Conservation (phyloP, 1,139 yeast genomes). For the Geotrichum bryndzae region DNA sequence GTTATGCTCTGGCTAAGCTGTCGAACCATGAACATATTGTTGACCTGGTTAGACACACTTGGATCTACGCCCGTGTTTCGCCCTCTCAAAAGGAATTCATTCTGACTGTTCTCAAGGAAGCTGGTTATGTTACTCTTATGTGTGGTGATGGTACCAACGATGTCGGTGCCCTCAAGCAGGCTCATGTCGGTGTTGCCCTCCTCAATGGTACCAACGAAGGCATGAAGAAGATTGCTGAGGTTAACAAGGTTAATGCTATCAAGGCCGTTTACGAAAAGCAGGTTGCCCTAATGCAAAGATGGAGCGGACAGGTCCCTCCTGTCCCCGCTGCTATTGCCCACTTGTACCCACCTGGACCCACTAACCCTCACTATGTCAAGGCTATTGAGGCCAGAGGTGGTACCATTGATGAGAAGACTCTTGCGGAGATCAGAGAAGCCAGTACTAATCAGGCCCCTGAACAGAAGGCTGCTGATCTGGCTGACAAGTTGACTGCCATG, state of each 20-base stretch:
- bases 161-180: conserved; percentile 98
- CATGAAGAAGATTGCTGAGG: conserved; percentile 81
- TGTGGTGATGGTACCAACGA: conserved; percentile 99
- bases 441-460: conserved; percentile 30
- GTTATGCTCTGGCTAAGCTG: conserved; percentile 73
- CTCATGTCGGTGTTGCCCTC: conserved; percentile 95
- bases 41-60: conserved; percentile 74
- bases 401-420: conserved; percentile 45
- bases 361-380: conserved; percentile 78
- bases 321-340: conserved; percentile 87
- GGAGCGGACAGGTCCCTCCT: conserved; percentile 69
- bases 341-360: conserved; percentile 91
- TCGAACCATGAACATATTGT: conserved; percentile 50
- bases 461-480: conserved; percentile 50
- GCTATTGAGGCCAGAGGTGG: conserved; percentile 84
- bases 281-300: conserved; percentile 63
- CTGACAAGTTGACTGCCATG: conserved; percentile 67
- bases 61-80: conserved; percentile 98
- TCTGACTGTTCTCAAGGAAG: conserved; percentile 71
- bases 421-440: conserved; percentile 46
- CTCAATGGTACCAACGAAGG: conserved; percentile 96
- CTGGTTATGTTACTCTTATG: conserved; percentile 93
- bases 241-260: conserved; percentile 59
- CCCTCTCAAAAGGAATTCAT: conserved; percentile 93
- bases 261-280: conserved; percentile 79